These are phyloP conservation scores for Aspergillus steynii DNA, from an alignment of 495 filamentous ascomycete genomes.

Conservation along the genomic window DNA sequence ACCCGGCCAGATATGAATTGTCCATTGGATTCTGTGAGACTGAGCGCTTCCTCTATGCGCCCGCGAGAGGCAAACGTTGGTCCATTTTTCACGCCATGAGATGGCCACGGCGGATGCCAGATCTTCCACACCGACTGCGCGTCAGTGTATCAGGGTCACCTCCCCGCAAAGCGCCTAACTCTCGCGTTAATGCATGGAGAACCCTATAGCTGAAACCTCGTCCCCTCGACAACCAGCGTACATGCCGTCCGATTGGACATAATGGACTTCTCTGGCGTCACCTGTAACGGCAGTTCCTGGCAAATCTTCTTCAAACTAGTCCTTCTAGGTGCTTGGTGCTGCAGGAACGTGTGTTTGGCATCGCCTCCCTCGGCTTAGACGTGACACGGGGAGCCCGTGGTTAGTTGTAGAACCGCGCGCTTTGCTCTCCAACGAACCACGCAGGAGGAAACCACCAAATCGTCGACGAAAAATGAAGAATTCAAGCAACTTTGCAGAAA, in stretches of 20 bases:
- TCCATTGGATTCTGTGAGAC: no score
- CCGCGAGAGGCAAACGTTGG: no score
- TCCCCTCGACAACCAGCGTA: background rate
- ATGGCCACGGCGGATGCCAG: background rate
- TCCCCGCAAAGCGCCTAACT: background rate
- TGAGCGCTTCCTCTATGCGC: no score
- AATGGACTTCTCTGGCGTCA: background rate
- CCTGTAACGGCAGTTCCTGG: constrained; percentile 1
- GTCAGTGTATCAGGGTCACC: no score
- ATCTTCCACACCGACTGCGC: background rate
- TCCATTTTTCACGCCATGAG: no score
- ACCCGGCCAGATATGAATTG: no score
- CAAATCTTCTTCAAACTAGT: constrained; percentile 11
- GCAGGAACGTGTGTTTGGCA: constrained; percentile 16
- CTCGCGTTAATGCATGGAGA: background rate
- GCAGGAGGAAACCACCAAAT: background rate
- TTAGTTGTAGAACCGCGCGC: constrained; percentile 15
- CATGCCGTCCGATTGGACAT: constrained; percentile 2
- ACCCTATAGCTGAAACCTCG: constrained; percentile 1
- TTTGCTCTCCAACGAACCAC: constrained; percentile 10
- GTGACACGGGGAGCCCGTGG: background rate
- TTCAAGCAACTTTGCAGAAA: background rate
- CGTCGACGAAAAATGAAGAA: background rate
- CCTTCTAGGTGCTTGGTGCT: constrained; percentile 7
- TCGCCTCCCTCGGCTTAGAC: background rate